Base-by-base conservation (phyloP, 805 yeast species). In the Ogataea sp. region DNA sequence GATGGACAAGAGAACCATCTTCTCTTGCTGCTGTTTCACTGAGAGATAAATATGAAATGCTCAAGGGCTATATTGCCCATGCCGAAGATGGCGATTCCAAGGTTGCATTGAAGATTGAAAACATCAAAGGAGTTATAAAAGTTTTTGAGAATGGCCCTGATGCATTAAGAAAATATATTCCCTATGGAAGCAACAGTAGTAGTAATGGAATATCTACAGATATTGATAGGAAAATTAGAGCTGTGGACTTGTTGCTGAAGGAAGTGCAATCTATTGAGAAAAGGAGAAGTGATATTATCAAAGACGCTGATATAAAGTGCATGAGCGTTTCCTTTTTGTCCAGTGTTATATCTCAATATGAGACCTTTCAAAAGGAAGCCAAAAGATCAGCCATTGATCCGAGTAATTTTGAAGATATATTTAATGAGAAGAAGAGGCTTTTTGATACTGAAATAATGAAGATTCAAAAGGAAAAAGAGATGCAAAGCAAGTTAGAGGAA, bases 31-130 rank as follows among this genome's bases (percentile, higher is more conserved):
- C 71, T 9, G 45, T 54, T 1, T 64, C 59, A 2, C 55, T 72
- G 4, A 46, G 59, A 34, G 56, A 58, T 3, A 70, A 70, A 36
- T 51, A 79, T 2, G 50, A 53, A 2, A 68, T 68, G 17, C 62
- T 80, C 52, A 65, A 65, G 25, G 53, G 50, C 3, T 80, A 78
- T 49, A 54, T 83, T 15, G 48, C 51, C 1, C 76, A 75, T 44
- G 93, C 95, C 1, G 58, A 61, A 23, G 51, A 61, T 3, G 83
- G 93, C 8, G 95, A 88, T 56, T 56, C 56, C 3, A 61, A 70
- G 2, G 72, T 85, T 0, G 48, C 56, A 6, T 53, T 59, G 3
- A 71, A 73, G 36, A 73, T 76, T 45, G 46, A 54, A 1, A 65
- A 69, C n/a, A 64, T 83, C 36, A 71, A 68, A 40, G 65, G 70